These are phyloP conservation scores for Nepenthes mirabilis DNA, from an alignment of 148 eudicot genomes.

Conservation along the genomic window DNA sequence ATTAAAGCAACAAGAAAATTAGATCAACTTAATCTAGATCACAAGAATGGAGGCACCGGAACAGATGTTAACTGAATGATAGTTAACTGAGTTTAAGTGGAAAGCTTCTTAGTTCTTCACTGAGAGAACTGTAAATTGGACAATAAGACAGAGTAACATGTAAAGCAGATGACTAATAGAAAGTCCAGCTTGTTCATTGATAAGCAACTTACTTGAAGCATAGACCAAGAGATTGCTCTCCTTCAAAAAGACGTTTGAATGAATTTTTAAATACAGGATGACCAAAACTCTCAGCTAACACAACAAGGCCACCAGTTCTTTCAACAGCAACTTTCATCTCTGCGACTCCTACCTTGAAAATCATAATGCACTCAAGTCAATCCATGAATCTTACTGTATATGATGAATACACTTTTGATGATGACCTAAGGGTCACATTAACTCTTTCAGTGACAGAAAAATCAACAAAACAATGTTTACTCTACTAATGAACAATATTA, in stretches of 20 bases:
- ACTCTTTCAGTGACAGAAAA: background rate
- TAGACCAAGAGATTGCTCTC: conserved; percentile 84
- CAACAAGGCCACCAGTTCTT: conserved; percentile 94
- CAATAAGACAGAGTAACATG: no score
- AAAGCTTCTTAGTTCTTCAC: no score
- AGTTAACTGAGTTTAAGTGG: no score
- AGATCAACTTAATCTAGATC: no score
- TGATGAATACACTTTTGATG: background rate
- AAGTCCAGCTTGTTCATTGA: background rate
- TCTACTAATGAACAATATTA: background rate
- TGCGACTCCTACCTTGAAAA: conserved; percentile 83
- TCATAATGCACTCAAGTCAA: background rate
- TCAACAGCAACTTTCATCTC: conserved; percentile 97
- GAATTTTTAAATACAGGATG: conserved; percentile 95
- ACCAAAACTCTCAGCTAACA: conserved; percentile 91
- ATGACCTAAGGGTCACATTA: background rate
- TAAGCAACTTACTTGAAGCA: conserved; percentile 66
- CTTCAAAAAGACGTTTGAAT: conserved; percentile 69
- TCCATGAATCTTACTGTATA: background rate
- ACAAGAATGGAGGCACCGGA: no score
- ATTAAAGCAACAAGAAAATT: no score
- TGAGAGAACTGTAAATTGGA: no score
- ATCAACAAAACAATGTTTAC: background rate
- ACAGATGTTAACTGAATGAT: no score
- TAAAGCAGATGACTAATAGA: no score